Evolutionary conservation across 2,329 filamentous ascomycete genomes (phyloP).

Genomic region (Colletotrichum nymphaeae): DNA sequence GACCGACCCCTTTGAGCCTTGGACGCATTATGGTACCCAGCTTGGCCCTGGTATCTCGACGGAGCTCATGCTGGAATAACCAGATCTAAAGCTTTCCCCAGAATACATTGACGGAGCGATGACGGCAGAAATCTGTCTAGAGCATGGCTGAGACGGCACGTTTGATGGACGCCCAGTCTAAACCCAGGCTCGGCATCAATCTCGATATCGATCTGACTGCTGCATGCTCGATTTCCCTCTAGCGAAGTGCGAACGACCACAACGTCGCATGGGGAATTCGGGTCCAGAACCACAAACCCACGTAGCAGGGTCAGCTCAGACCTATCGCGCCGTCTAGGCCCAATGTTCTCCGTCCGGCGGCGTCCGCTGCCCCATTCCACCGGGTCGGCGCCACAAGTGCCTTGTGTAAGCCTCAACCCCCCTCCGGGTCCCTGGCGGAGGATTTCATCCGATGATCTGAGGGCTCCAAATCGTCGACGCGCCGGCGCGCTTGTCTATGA

Average conservation of each 20-base stretch:
- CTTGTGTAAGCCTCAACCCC: slow-evolving; percentile 23
- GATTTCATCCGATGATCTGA: slow-evolving; percentile 23
- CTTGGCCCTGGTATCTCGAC: not conserved
- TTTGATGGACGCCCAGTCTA: not conserved
- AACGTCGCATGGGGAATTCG: not conserved
- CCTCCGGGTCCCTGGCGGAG: not conserved
- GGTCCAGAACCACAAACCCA: not conserved
- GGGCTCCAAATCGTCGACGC: not conserved
- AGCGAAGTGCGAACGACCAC: not conserved
- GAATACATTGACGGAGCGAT: slow-evolving; percentile 18
- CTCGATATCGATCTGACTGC: not conserved
- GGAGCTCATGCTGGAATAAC: not conserved
- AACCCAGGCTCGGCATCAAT: not conserved
- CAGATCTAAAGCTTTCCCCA: not conserved
- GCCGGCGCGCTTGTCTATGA: not conserved
- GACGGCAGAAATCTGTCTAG: slow-evolving; percentile 1
- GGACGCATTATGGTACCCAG: slow-evolving; percentile 4
- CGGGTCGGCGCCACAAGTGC: slow-evolving; percentile 21
- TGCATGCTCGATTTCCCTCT: slow-evolving; percentile 1
- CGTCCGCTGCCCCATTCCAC: slow-evolving; percentile 16
- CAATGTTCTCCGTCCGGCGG: not conserved
- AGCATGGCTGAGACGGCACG: slow-evolving; percentile 9
- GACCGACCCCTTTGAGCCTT: not conserved
- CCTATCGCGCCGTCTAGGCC: not conserved
- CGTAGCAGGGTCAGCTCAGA: not conserved